Evolutionary conservation across 2,329 filamentous ascomycete genomes (phyloP), one percentile per base, ranked within the genome.

Genomic region (Colletotrichum zoysiae): DNA sequence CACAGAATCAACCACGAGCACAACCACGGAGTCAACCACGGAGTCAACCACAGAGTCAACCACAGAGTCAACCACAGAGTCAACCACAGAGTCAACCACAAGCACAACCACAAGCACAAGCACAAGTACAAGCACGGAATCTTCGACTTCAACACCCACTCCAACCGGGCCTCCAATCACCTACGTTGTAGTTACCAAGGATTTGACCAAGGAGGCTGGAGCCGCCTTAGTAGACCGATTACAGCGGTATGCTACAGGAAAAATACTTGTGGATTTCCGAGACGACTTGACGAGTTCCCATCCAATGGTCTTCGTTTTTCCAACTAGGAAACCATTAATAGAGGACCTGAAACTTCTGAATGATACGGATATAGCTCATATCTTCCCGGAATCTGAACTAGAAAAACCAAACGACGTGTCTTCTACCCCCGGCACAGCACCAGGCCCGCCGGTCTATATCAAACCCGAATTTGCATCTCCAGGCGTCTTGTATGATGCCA

Each of bases 381-480:
- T 48, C 20, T 48, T 48, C 20, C 44, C 20, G 9, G 44, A n/a
- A 5, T 48, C 44, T 9, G 9, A 48, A 8, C 1, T 46, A 9
- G 18, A 8, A 20, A 4, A 20, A 18, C 4, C 4, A 1, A 7
- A 9, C 2, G 20, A 12, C 1, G 9, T n/a, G 3, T 4, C 44
- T 12, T 23, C 20, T 11, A 12, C 20, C 44, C 44, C 20, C 8
- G 9, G 2, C 44, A 5, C 2, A 0, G 18, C 2, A n/a, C 5
- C 1, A 1, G 9, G 7, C 18, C 44, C 44, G 9, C 20, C 20
- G 1, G 0, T 12, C 9, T 1, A 11, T 5, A 8, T 20, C 1
- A 1, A 12, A 8, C 46, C 46, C 9, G 16, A 23, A 5, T 5
- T 23, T 11, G 46, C 9, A 23, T 4, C 46, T 5, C 46, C 12